A percentile compares a stretch with the other conserved stretches of the same genome.
These are phyloP conservation scores for Aspergillus caelatus DNA, from an alignment of 2,329 filamentous ascomycete species.

Conservation along the genomic window DNA sequence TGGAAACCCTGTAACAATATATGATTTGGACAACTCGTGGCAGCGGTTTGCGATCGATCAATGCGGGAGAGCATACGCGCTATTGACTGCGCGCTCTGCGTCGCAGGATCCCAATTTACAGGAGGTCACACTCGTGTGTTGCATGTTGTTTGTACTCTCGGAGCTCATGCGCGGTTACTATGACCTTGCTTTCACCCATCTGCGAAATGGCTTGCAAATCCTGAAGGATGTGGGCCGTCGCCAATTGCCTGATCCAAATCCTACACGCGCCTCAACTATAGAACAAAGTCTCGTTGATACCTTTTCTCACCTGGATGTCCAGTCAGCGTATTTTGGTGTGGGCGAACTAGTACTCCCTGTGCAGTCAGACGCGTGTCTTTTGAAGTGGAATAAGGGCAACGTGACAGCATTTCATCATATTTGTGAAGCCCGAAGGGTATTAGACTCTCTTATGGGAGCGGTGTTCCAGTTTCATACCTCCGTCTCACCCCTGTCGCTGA, in stretches of 20 bases:
- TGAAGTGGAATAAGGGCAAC: background rate
- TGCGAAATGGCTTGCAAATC: slow-evolving; percentile 22
- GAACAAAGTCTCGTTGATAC: slow-evolving; percentile 5
- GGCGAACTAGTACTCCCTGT: background rate
- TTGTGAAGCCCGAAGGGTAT: slow-evolving; percentile 1
- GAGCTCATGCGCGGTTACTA: slow-evolving; percentile 29
- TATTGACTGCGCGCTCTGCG: slow-evolving; percentile 18
- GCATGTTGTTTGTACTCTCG: slow-evolving; percentile 28
- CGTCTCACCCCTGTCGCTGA: background rate
- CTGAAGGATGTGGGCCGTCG: background rate
- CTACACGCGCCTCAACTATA: background rate
- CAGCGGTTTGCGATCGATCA: slow-evolving; percentile 29
- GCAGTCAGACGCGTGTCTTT: background rate
- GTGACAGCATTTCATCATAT: background rate
- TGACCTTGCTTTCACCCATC: slow-evolving; percentile 23
- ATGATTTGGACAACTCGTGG: background rate
- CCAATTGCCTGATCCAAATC: background rate
- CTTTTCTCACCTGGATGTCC: slow-evolving; percentile 10
- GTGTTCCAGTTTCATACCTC: background rate
- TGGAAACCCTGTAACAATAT: slow-evolving; percentile 3
- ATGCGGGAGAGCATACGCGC: slow-evolving; percentile 24
- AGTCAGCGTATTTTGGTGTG: slow-evolving; percentile 7
- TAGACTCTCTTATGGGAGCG: background rate
- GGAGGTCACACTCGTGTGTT: slow-evolving; percentile 25
- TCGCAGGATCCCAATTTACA: slow-evolving; percentile 18